Percentiles rank a stretch among this genome's conserved stretches.
phyloP scores from a whole-genome alignment of 1,284 basidiomycete species.

The Ustilago cynodontis region DNA sequence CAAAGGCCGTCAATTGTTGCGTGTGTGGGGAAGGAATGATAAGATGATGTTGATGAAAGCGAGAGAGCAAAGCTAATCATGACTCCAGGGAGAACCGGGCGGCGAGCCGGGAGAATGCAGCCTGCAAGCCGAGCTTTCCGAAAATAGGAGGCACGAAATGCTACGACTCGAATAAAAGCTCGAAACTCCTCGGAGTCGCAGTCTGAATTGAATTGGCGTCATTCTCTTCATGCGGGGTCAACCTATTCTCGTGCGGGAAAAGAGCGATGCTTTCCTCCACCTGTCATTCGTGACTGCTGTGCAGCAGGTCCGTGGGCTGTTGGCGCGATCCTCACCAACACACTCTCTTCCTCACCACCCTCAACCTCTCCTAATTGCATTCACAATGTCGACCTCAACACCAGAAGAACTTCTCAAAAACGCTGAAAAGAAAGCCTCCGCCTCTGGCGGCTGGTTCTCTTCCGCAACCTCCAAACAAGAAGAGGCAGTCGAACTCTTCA shows the following conservation, averaged over 20 bases:
- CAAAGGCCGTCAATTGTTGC: not conserved
- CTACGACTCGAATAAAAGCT: not conserved
- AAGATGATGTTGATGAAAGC: not conserved
- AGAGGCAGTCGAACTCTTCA: conserved; percentile 93
- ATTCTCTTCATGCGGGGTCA: conserved; percentile 4
- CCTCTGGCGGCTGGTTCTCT: conserved; percentile 76
- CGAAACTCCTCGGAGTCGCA: not conserved
- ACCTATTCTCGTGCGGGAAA: not conserved
- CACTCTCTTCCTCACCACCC: not conserved
- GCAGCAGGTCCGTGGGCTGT: not conserved
- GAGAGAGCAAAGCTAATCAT: not conserved
- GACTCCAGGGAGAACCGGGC: not conserved
- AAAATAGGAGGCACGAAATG: conserved; percentile 4
- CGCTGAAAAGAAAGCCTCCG: conserved; percentile 90
- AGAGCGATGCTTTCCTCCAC: conserved; percentile 1
- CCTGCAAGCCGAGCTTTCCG: not conserved
- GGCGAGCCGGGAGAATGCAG: not conserved
- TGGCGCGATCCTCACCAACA: conserved; percentile 7
- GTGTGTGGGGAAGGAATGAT: not conserved
- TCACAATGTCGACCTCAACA: conserved; percentile 57
- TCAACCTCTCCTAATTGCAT: not conserved
- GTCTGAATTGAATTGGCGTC: conserved; percentile 9
- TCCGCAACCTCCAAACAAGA: conserved; percentile 71
- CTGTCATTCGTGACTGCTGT: conserved; percentile 6
- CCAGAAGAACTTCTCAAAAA: conserved; percentile 77